Evolutionary conservation across 768 basidiomycete species (phyloP).

Genomic region (Lactarius hengduanensis): DNA sequence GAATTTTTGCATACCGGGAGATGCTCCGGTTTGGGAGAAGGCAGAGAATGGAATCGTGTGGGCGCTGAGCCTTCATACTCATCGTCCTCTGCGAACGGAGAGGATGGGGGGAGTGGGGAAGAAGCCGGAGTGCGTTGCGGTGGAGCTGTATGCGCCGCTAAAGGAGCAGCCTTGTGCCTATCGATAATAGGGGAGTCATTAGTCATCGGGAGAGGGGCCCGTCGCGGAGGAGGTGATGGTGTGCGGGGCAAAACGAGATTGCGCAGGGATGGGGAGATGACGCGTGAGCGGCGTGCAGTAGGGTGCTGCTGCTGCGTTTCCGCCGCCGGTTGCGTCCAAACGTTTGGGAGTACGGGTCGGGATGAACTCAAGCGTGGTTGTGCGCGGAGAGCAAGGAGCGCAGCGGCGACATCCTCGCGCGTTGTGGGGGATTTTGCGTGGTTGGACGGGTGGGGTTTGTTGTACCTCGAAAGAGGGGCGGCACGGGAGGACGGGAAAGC

Average conservation of each 20-base stretch:
- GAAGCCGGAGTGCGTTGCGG: constrained; percentile 11
- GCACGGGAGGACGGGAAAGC: not conserved
- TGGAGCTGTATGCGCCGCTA: constrained; percentile 8
- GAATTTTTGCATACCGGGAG: constrained; percentile 12
- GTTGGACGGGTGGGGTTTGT: constrained; percentile 1
- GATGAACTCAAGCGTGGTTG: constrained; percentile 23
- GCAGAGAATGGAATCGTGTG: constrained; percentile 2
- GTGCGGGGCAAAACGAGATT: constrained; percentile 20
- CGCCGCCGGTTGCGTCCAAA: not conserved
- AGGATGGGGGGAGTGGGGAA: constrained; percentile 28
- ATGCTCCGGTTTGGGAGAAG: constrained; percentile 8
- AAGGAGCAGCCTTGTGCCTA: constrained; percentile 2
- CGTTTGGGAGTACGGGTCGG: not conserved
- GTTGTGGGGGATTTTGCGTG: constrained; percentile 5
- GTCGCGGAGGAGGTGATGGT: constrained; percentile 19
- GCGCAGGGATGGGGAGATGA: constrained; percentile 18
- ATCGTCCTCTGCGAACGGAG: constrained; percentile 24
- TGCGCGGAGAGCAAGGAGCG: constrained; percentile 24
- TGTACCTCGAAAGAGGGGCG: constrained; percentile 9
- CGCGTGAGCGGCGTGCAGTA: constrained; percentile 13
- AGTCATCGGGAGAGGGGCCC: constrained; percentile 4
- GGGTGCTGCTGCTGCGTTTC: not conserved
- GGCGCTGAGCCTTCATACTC: constrained; percentile 7
- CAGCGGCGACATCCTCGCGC: constrained; percentile 27
- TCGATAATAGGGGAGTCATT: constrained; percentile 14